Percentiles rank a stretch among this genome's conserved stretches.
phyloP scores from a whole-genome alignment of 495 filamentous ascomycete species.

The Venustampulla echinocandica region DNA sequence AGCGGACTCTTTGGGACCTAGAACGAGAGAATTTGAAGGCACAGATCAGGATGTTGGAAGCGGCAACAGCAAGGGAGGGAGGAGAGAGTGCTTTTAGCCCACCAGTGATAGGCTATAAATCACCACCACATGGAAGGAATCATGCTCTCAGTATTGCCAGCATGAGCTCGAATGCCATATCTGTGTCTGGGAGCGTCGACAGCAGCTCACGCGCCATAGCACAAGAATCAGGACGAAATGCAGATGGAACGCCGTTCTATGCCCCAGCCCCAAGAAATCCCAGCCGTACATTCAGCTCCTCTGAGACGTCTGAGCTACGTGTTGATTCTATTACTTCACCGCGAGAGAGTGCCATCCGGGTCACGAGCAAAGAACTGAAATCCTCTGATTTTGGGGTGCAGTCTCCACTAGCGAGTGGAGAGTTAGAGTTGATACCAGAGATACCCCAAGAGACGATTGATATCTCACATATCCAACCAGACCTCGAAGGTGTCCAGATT shows the following conservation, averaged over 20 bases:
- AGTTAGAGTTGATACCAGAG: constrained; percentile 7
- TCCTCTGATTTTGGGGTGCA: constrained; percentile 18
- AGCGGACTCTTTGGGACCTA: constrained; percentile 22
- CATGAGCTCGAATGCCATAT: constrained; percentile 5
- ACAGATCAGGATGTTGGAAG: constrained; percentile 19
- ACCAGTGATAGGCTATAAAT: not conserved
- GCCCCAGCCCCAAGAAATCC: constrained; percentile 23
- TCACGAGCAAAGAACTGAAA: constrained; percentile 22
- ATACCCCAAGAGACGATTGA: constrained; percentile 18
- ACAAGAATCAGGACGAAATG: constrained; percentile 23
- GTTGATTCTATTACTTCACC: constrained; percentile 19
- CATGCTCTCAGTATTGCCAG: constrained; percentile 5
- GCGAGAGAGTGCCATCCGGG: constrained; percentile 19
- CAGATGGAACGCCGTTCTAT: constrained; percentile 24
- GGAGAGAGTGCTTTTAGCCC: not conserved
- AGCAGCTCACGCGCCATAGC: constrained; percentile 3
- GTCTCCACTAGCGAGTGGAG: constrained; percentile 1
- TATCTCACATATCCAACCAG: constrained; percentile 23
- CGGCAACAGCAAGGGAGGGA: not conserved
- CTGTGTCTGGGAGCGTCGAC: constrained; percentile 10
- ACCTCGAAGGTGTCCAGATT: constrained; percentile 23
- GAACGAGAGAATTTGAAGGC: constrained; percentile 15
- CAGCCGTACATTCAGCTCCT: constrained; percentile 16
- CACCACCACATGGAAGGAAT: not conserved
- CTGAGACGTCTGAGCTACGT: constrained; percentile 11